Evolutionary conservation across 192 early-diverging fungal genomes (phyloP), one percentile per base, ranked within the genome.

Genomic region (Rhizoclosmatium globosum): DNA sequence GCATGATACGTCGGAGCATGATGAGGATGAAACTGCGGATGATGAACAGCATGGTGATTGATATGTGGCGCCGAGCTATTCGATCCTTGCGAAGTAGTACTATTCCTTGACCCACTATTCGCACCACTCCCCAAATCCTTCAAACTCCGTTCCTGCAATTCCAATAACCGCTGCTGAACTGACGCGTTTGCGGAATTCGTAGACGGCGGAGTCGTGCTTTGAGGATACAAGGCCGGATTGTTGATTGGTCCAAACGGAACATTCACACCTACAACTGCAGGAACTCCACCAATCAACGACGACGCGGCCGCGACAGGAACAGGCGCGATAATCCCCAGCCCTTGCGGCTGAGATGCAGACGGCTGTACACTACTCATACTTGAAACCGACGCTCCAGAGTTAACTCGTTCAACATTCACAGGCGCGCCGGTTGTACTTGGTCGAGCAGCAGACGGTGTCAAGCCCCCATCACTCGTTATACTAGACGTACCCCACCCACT

Each of bases 101-200:
- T 57, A 38, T 15, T 59, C 19, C 47, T 57, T n/a, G 38, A 3
- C 21, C 17, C 53, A 57, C 53, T 72, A 44, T 50, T 57, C 19
- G 44, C 31, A 2, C 31, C 64, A 57, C 48, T 72, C 23, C 70
- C 70, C 38, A 72, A 43, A 44, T 72, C 70, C 38, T 72, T 72
- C 23, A 72, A 38, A 72, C 70, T 72, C 15, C 70, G 70, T 50
- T 72, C 48, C 70, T 76, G 74, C 15, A 67, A 64, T 53, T 68
- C 64, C 44, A 68, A 44, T 15, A 64, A 47, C 1, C 47, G 45
- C 46, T 47, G 50, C 21, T 64, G 64, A 19, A 56, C 53, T 7
- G 38, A 46, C 13, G 74, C 74, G 23, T 39, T n/a, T 21, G 17
- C 17, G 45, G 47, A 68, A 69, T 69, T 76, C 23, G 19, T 69